Conservation (phyloP, 2,329 filamentous ascomycete species). For the Sphaerulina vaccinii region DNA sequence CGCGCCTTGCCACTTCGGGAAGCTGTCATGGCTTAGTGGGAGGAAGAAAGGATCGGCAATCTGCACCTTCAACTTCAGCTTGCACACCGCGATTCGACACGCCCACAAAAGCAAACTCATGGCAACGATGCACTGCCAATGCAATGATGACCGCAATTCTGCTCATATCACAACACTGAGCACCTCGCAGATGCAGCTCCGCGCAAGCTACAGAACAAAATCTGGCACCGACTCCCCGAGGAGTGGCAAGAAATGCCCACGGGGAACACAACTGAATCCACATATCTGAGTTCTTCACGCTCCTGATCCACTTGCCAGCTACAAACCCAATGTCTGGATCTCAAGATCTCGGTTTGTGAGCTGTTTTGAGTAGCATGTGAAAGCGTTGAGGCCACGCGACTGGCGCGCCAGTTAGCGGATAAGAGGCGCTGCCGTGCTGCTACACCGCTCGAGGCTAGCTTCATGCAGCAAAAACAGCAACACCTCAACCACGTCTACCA, state of each 20-base stretch:
- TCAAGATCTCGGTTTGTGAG: background rate
- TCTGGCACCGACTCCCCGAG: background rate
- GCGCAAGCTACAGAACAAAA: background rate
- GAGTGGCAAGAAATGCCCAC: background rate
- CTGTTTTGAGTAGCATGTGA: background rate
- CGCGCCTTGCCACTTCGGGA: background rate
- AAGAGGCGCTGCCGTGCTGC: conserved; percentile 3
- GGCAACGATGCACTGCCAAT: background rate
- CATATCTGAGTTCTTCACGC: conserved; percentile 3
- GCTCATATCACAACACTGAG: background rate
- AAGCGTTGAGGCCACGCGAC: conserved; percentile 8
- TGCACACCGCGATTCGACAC: background rate
- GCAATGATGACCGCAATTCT: background rate
- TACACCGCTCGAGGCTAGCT: conserved; percentile 14
- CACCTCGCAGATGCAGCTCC: background rate
- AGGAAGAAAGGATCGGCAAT: background rate
- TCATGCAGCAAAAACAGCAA: conserved; percentile 4
- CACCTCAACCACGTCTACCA: conserved; percentile 9
- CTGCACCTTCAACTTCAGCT: background rate
- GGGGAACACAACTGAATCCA: conserved; percentile 4
- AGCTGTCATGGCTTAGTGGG: background rate
- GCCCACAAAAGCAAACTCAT: background rate
- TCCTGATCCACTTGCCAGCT: conserved; percentile 1
- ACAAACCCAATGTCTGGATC: background rate
- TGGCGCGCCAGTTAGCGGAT: conserved; percentile 7